These are phyloP conservation scores for Solanum hybrid DNA, from an alignment of 305 asterid species.

Conservation along the genomic window DNA sequence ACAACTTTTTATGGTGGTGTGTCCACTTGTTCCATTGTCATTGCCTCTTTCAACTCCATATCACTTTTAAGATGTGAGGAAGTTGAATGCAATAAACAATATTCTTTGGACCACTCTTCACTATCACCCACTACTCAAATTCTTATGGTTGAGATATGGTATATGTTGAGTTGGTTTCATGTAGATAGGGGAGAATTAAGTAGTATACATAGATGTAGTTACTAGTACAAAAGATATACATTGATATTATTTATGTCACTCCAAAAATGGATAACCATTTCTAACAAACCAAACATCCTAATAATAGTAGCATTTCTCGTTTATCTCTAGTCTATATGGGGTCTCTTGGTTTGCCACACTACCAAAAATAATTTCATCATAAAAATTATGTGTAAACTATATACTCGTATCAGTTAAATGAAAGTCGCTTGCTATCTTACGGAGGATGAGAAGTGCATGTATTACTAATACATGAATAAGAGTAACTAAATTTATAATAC, in stretches of 20 bases:
- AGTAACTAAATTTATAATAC: neutral
- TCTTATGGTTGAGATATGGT: neutral
- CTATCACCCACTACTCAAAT: neutral
- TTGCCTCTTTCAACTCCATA: neutral
- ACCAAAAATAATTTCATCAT: neutral
- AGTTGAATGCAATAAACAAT: neutral
- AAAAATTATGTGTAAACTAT: neutral
- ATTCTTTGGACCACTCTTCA: neutral
- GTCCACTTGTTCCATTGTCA: neutral
- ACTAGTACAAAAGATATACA: neutral
- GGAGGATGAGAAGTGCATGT: neutral
- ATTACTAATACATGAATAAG: neutral
- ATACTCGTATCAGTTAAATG: neutral
- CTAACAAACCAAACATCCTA: neutral
- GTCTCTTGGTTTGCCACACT: neutral
- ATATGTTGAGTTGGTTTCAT: neutral
- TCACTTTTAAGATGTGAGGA: conserved; percentile 1
- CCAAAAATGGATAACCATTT: neutral
- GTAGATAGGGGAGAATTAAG: neutral
- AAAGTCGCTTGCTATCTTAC: neutral
- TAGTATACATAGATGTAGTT: neutral
- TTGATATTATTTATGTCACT: neutral
- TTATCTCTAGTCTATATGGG: neutral
- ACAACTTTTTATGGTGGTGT: neutral
- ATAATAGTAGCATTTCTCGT: neutral